Conservation (phyloP, 495 filamentous ascomycete species). For the Talaromyces liani region DNA sequence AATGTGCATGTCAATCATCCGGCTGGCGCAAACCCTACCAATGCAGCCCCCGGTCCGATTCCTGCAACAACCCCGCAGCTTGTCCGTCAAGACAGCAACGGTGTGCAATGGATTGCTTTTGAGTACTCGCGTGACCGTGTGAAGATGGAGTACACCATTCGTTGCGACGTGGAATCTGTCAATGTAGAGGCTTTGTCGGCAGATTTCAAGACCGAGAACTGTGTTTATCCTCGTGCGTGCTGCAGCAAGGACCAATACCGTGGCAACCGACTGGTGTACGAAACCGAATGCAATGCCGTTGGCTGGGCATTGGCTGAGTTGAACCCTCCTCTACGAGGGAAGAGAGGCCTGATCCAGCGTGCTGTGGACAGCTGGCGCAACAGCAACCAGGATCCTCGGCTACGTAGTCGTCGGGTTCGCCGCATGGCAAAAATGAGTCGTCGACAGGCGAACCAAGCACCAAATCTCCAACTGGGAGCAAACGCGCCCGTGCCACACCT, state of each 20-base stretch:
- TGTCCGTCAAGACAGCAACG: slow-evolving; percentile 90
- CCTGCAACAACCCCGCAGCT: slow-evolving; percentile 96
- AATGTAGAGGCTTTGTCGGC: slow-evolving; percentile 74
- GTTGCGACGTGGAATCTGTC: slow-evolving; percentile 95
- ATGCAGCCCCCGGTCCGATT: slow-evolving; percentile 94
- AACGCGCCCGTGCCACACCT: slow-evolving; percentile 25
- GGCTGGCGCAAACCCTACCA: slow-evolving; percentile 62
- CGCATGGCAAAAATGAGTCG: slow-evolving; percentile 92
- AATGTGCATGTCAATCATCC: slow-evolving; percentile 35
- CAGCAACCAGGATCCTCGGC: slow-evolving; percentile 89
- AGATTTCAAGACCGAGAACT: slow-evolving; percentile 97
- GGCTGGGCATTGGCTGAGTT: slow-evolving; percentile 94
- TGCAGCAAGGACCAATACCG: slow-evolving; percentile 93
- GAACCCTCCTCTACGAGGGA: slow-evolving; percentile 83
- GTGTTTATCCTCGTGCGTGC: slow-evolving; percentile 93
- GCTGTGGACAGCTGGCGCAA: slow-evolving; percentile 98
- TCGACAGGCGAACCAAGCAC: slow-evolving; percentile 47
- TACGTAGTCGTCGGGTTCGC: slow-evolving; percentile 84
- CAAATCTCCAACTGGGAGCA: slow-evolving; percentile 48
- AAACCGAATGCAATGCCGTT: slow-evolving; percentile 97
- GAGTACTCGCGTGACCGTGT: slow-evolving; percentile 96
- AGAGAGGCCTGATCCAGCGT: slow-evolving; percentile 90
- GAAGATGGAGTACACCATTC: slow-evolving; percentile 99
- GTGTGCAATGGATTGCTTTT: slow-evolving; percentile 98
- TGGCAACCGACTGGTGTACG: slow-evolving; percentile 89